Base-by-base conservation (phyloP, 78 protist species). In the Dictyostelium purpureum region DNA sequence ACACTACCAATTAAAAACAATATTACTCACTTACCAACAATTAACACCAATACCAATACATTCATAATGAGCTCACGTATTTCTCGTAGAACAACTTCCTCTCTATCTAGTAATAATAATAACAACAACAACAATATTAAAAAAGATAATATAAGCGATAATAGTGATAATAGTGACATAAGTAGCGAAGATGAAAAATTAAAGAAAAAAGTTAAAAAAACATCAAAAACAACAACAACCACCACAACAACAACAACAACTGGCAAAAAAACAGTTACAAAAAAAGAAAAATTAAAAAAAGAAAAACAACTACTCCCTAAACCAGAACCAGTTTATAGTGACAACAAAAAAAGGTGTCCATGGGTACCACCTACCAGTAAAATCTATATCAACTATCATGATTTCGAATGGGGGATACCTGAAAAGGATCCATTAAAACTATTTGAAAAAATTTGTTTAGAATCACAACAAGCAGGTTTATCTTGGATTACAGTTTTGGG, bases 371-470 rank as follows among this genome's bases (percentile, higher is more conserved):
- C 43, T 31, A 43, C 9, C 12, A 19, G n/a, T 67, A 65, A 24
- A 43, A 19, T 65, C 16, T 82, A 82, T 70, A 16, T 70, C 2
- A 26, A 82, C 1, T 82, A 82, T 42, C 90, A 82, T 42, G 90
- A 82, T 21, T 6, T 14, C 2, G 93, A 88, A 43, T 88, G 93
- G 93, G 93, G 93, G 2, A 18, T 6, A 10, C 43, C 47, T 16
- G 31, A 66, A 10, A 42, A 42, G 28, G 93, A 88, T n/a, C 14
- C 26, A 11, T 16, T 35, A 37, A 52, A 70, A 16, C 18, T 89
- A 0, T 89, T 89, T 79, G 94, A 89, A 51, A 70, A 37, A 51
- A 56, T 89, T 16, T 73, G 79, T 38, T 31, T 89, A 6, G 94
- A 89, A 11, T 61, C 63, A 7, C 63, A 51, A 43, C 76, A 63